phyloP scores from a whole-genome alignment of 768 basidiomycete species.

The Boletus pseudo-olivaceus region DNA sequence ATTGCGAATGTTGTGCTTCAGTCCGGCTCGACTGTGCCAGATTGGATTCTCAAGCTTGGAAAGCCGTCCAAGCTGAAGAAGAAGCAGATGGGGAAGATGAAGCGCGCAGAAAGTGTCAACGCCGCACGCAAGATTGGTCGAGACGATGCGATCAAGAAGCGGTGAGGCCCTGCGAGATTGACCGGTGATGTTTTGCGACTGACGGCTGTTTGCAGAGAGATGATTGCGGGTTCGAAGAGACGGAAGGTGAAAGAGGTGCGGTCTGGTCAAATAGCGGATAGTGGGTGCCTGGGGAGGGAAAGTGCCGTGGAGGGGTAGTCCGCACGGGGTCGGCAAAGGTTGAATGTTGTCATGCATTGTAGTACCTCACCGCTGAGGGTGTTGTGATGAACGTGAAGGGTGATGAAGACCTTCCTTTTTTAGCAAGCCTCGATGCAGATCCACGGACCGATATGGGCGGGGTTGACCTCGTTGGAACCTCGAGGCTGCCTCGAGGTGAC shows the following conservation, averaged over 20 bases:
- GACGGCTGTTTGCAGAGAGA: constrained; percentile 49
- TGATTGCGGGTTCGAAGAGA: constrained; percentile 72
- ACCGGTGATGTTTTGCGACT: not conserved
- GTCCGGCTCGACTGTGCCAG: constrained; percentile 86
- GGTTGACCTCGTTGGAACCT: constrained; percentile 26
- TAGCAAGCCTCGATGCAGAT: constrained; percentile 27
- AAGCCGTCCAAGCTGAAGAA: constrained; percentile 90
- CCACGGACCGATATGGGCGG: constrained; percentile 24
- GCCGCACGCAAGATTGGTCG: constrained; percentile 66
- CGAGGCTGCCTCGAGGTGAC: constrained; percentile 41
- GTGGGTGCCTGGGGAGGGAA: no score
- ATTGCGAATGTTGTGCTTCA: constrained; percentile 95
- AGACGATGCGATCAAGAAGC: constrained; percentile 67
- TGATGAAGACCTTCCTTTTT: constrained; percentile 12
- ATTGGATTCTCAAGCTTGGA: constrained; percentile 94
- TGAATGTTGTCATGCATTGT: constrained; percentile 8
- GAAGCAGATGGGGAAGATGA: constrained; percentile 78
- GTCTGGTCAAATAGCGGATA: not conserved
- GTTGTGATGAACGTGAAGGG: constrained; percentile 8
- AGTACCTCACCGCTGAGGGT: not conserved
- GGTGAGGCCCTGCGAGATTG: constrained; percentile 39
- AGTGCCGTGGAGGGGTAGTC: no score
- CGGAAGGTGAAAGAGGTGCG: constrained; percentile 34
- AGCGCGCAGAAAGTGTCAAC: constrained; percentile 74
- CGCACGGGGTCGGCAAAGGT: constrained; percentile 10